Base-by-base conservation (phyloP, 352 stramenopile genomes). In the Globisporangium camurandrum region DNA sequence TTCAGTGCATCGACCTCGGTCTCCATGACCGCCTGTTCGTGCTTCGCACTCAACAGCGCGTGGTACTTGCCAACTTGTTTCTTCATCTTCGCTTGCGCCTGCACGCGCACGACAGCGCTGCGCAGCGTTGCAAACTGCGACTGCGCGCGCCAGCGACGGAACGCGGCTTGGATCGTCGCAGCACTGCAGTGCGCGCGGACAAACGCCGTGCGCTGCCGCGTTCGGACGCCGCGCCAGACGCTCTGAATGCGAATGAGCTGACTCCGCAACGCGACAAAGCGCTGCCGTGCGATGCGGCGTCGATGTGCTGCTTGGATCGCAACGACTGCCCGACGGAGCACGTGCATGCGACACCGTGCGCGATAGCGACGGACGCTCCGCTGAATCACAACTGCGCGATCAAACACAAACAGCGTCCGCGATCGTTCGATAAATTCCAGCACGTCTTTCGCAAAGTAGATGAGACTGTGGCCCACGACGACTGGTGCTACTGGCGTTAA, bases 361-460 rank as follows among this genome's bases (percentile, higher is more conserved):
- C 78, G 61, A 73, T 75, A 89, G 10, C 64, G 63, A 7, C 74
- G 71, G 16, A 61, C 69, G 37, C 56, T 54, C 14, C 69, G 72
- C 49, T 93, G 81, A 39, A 93, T 84, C 28, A 70, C 54, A 28
- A 81, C 59, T 6, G 81, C 81, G 37, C 74, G 66, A 26, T 84
- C 72, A 39, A 90, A 72, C 27, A 90, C 69, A 12, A 90, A 90
- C 1, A 71, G 65, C 4, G 78, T 86, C 23, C 82, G 71, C 14
- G 67, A 64, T 31, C 82, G 70, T 51, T 98, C 92, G 14, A 97
- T 67, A 51, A 71, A 80, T 66, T 98, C 94, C 17, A 98, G 61
- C 20, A 95, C 87, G 34, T 95, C 88, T 45, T 95, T 88, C 40
- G 85, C 83, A 64, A 98, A 98, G 72, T 97, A 98, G 7, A 98